Evolutionary conservation across 305 asterid genomes (phyloP), one percentile per base, ranked within the genome.

Genomic region (Fraxinus baroniana): DNA sequence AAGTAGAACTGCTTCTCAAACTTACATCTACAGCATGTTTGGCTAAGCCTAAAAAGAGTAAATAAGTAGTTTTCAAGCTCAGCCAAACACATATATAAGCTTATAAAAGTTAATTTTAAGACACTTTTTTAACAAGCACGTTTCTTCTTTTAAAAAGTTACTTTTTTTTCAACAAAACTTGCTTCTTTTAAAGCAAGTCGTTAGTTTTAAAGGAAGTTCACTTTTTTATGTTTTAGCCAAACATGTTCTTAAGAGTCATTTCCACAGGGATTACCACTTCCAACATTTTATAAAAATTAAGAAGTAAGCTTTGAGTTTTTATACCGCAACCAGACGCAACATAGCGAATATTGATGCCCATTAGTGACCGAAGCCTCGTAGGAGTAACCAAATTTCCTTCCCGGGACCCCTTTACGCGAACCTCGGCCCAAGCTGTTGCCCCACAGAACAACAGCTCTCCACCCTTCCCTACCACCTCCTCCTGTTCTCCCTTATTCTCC

Each of bases 401-500:
- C 84, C 88, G 72, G 71, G 89, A 41, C 28, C 89, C 86, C 86
- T 89, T 91, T 77, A 93, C 91, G 68, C 97, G 95, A n/a, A 32
- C 99, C 98, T 89, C 85, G 76, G 93, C 97, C 99, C 99, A 96
- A 9, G 91, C 84, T 44, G 97, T 93, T 6, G 97, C 88, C 15
- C 99, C 99, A 85, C 98, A 93, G 86, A 91, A 96, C 82, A 94
- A 89, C 36, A 96, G 46, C 93, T 94, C 98, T 22, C 99, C 99
- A 41, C 94, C 94, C 85, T 87, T 90, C 74, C 86, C 91, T 80
- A 70, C 89, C 85, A 79, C 90, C 68, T 26, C 87, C 77, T 77
- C 64, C 22, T 84, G 79, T 83, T 64, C 90, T 72, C 13, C 81
- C 90, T 87, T 90, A 86, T 88, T 87, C 90, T 91, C 95, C 41